Percentiles rank a stretch among this genome's conserved stretches.
These are phyloP conservation scores for Podospora anserina DNA, from an alignment of 495 filamentous ascomycete species.

Conservation along the genomic window DNA sequence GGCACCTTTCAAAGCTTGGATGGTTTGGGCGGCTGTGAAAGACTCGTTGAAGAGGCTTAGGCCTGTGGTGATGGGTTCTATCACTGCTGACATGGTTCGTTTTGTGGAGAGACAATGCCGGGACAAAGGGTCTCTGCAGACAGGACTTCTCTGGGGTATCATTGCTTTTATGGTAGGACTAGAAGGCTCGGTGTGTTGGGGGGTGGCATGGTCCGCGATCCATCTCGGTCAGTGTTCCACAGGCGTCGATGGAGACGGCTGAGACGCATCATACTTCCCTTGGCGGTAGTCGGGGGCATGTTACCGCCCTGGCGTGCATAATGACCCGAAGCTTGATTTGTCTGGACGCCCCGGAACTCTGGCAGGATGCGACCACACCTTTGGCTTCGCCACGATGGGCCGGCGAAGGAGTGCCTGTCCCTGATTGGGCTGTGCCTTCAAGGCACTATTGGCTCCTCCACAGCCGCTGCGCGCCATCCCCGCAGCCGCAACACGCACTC, in stretches of 20 bases:
- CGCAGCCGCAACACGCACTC: neutral
- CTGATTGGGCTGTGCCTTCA: neutral
- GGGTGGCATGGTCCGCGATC: neutral
- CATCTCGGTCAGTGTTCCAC: neutral
- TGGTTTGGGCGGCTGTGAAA: slow-evolving; percentile 3
- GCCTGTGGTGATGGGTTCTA: slow-evolving; percentile 5
- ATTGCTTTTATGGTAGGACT: neutral
- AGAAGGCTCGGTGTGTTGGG: neutral
- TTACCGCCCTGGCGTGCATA: too few relatives aligned
- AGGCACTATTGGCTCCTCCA: neutral
- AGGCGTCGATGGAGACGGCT: neutral
- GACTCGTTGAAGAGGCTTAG: slow-evolving; percentile 6
- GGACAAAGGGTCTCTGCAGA: neutral
- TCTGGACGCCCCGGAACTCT: neutral
- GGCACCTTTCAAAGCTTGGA: neutral
- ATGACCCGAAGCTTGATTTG: neutral
- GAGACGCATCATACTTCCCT: neutral
- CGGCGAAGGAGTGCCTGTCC: neutral
- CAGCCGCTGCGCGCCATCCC: neutral
- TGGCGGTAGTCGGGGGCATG: neutral
- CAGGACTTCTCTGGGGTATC: neutral
- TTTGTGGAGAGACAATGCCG: too few relatives aligned
- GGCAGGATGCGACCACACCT: neutral
- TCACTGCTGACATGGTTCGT: neutral
- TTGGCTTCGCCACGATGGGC: neutral